phyloP scores from a whole-genome alignment of 345 rosid genomes.

The Dovyalis caffra region DNA sequence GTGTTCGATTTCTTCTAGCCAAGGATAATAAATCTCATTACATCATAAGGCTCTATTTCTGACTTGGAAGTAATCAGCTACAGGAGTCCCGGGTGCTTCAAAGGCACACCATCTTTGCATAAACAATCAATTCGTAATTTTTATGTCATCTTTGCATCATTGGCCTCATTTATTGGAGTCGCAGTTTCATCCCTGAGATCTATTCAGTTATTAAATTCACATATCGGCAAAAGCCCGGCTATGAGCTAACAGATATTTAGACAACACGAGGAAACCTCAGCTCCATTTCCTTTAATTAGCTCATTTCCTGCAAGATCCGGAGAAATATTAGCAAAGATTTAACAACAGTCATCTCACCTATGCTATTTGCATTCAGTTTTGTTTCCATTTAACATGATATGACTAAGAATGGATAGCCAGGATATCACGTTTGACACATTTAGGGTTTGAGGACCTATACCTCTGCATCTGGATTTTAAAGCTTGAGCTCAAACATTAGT shows the following conservation, averaged over 20 bases:
- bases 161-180: not conserved
- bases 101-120: not conserved
- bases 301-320: not conserved
- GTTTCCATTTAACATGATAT: too few species aligned
- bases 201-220: not conserved
- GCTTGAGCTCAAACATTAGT: not conserved
- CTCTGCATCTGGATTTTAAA: not conserved
- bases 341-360: not conserved
- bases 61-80: not conserved
- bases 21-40: not conserved
- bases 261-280: not conserved
- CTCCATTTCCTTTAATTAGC: not conserved
- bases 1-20: not conserved
- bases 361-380: not conserved
- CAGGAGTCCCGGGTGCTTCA: not conserved
- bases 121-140: not conserved
- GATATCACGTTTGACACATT: not conserved
- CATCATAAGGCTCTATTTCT: not conserved
- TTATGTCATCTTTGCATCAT: not conserved
- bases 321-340: not conserved
- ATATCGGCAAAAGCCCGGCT: not conserved
- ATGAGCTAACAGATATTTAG: not conserved
- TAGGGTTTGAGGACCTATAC: slow-evolving; percentile 2
- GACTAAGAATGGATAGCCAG: not conserved
- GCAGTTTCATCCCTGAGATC: not conserved